Base-by-base conservation (phyloP, 2,329 filamentous ascomycete species). In the Huntiella moniliformis region DNA sequence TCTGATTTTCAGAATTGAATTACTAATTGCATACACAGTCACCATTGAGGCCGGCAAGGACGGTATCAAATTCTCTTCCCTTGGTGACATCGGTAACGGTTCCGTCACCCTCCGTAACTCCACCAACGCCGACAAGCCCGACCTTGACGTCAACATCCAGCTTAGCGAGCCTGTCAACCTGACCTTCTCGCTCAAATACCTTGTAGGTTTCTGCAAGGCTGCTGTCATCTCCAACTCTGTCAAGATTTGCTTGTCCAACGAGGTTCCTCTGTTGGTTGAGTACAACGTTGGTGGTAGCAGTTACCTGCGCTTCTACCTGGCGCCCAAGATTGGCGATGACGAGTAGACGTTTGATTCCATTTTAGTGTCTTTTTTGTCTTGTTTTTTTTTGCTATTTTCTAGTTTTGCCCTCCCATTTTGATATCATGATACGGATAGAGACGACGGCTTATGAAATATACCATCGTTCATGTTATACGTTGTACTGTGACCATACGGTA, bases 151-250 rank as follows among this genome's bases (percentile, higher is more conserved):
- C 56, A 74, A 84, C 53, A 95, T 98, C 62, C 77, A 86, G 59
- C 77, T 98, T 51, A 81, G 77, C 35, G 92, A 98, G 68, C 85
- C 91, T 44, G 91, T 98, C 51, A 73, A 83, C 33, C 74, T 98
- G 52, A 96, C 88, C 42, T 98, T 98, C 70, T 96, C 91, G 32
- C 81, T 98, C 57, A 98, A 98, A 70, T 98, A 98, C 67, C 79
- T 98, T 3, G 84, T 93, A 72, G 96, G 96, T 74, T 98, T 98
- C 70, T 96, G 91, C 82, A 98, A 98, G 70, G 92, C 92, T 32
- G 82, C 85, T 52, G 79, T 77, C 45, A 70, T 98, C 51, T 88
- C 87, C 35, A 68, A 63, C 54, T 71, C 74, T 54, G 92, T 98
- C 64, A 91, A 82, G 67, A 79, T 98, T 56, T 93, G 82, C 66